A percentile compares a stretch with the other conserved stretches of the same genome.
Conservation (phyloP, 2,329 filamentous ascomycete species). For the Aspergillus tubingensis region DNA sequence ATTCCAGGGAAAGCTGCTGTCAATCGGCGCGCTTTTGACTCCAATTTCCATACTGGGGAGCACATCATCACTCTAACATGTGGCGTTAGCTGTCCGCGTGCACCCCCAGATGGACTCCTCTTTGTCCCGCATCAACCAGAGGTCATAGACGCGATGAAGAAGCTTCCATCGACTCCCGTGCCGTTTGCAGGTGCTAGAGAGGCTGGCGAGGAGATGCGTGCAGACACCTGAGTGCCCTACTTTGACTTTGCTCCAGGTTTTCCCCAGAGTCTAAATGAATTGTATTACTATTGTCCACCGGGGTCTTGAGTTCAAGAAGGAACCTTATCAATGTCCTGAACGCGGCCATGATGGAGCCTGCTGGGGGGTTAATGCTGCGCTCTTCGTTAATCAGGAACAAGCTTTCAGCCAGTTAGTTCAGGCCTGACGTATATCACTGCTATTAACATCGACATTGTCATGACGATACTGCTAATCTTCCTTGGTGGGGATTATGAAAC, state of each 20-base stretch:
- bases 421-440: background rate
- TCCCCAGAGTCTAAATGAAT: constrained; percentile 3
- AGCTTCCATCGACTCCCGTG: constrained; percentile 15
- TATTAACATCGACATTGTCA: background rate
- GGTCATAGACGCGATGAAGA: constrained; percentile 16
- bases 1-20: background rate
- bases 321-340: constrained; percentile 11
- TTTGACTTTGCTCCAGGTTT: constrained; percentile 7
- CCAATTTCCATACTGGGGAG: background rate
- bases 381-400: constrained; percentile 17
- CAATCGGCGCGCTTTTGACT: background rate
- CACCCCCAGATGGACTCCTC: constrained; percentile 10
- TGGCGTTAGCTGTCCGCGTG: constrained; percentile 15
- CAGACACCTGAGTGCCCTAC: constrained; percentile 3
- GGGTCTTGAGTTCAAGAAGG: constrained; percentile 1
- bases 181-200: constrained; percentile 12
- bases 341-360: constrained; percentile 6
- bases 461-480: background rate
- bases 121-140: constrained; percentile 6
- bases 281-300: background rate
- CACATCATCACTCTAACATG: constrained; percentile 18
- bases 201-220: background rate
- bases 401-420: constrained; percentile 1
- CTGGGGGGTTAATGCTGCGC: background rate
- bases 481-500: background rate